phyloP scores from a whole-genome alignment of 2,329 filamentous ascomycete species.

The Penicillium concentricum region DNA sequence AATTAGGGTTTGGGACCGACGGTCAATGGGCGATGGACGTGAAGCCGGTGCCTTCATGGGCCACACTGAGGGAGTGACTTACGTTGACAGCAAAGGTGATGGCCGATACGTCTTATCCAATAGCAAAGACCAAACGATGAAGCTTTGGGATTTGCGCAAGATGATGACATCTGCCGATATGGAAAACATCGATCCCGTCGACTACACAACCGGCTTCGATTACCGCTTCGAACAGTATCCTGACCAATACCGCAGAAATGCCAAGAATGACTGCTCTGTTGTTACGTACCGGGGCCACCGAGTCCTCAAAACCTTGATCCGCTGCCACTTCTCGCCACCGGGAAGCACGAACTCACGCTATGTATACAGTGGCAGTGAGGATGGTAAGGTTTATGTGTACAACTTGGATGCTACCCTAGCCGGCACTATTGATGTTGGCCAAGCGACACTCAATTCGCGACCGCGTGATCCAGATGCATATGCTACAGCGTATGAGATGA shows the following conservation, averaged over 20 bases:
- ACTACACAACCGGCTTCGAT: slow-evolving; percentile 61
- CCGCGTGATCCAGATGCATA: slow-evolving; percentile 54
- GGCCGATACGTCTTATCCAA: slow-evolving; percentile 89
- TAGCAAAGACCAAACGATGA: slow-evolving; percentile 94
- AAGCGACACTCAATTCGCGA: slow-evolving; percentile 64
- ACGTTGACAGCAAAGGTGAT: slow-evolving; percentile 79
- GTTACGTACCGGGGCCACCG: slow-evolving; percentile 92
- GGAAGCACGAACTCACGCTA: slow-evolving; percentile 84
- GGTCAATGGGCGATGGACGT: slow-evolving; percentile 62
- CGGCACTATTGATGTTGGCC: slow-evolving; percentile 72
- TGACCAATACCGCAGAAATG: slow-evolving; percentile 54
- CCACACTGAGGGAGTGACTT: slow-evolving; percentile 65
- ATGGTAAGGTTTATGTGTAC: slow-evolving; percentile 87
- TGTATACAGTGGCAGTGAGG: slow-evolving; percentile 87
- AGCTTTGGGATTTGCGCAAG: slow-evolving; percentile 91
- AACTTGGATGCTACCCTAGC: slow-evolving; percentile 88
- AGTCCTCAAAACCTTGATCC: slow-evolving; percentile 84
- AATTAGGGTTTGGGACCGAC: slow-evolving; percentile 92
- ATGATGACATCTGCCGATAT: slow-evolving; percentile 70
- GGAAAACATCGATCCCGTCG: slow-evolving; percentile 52
- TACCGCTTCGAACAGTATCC: slow-evolving; percentile 61
- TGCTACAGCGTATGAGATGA: slow-evolving; percentile 57
- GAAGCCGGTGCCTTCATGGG: slow-evolving; percentile 65
- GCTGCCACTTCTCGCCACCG: slow-evolving; percentile 91
- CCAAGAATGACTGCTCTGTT: slow-evolving; percentile 83